phyloP scores from a whole-genome alignment of 768 basidiomycete genomes.

The Mycena albidolilacea region DNA sequence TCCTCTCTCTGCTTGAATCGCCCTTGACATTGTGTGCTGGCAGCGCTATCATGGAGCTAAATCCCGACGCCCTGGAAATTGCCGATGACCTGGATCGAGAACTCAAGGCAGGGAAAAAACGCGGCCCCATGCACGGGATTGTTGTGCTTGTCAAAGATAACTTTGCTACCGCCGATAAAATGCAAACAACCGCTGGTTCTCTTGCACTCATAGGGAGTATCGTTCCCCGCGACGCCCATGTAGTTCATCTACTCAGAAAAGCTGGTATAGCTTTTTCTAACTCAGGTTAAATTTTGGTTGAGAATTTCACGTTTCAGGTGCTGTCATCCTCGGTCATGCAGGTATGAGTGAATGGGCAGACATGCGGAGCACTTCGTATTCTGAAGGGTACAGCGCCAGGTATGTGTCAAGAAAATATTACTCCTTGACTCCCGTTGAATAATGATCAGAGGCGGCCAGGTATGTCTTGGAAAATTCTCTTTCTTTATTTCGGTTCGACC shows the following conservation, averaged over 20 bases:
- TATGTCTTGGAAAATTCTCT: background rate
- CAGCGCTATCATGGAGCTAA: conserved; percentile 40
- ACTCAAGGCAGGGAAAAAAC: conserved; percentile 33
- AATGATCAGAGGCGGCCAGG: conserved; percentile 56
- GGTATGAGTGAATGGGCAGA: conserved; percentile 55
- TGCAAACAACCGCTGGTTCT: conserved; percentile 42
- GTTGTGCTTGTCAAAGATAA: conserved; percentile 41
- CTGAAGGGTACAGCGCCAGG: conserved; percentile 43
- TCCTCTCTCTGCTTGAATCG: background rate
- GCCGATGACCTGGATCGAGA: conserved; percentile 38
- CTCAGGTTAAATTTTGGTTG: background rate
- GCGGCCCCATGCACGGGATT: conserved; percentile 40
- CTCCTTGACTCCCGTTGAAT: conserved; percentile 36
- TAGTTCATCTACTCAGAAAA: conserved; percentile 36
- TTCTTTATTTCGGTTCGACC: background rate
- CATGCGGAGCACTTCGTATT: conserved; percentile 47
- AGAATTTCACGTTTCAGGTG: conserved; percentile 19
- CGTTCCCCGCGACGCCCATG: conserved; percentile 41
- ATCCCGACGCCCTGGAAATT: conserved; percentile 36
- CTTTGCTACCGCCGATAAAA: conserved; percentile 39
- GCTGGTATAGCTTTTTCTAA: conserved; percentile 9
- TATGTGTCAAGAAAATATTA: background rate
- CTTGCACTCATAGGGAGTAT: conserved; percentile 38
- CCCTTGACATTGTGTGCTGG: background rate
- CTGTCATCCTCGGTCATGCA: conserved; percentile 51